Evolutionary conservation across 768 basidiomycete genomes (phyloP).

Genomic region (Mycena indigotica): DNA sequence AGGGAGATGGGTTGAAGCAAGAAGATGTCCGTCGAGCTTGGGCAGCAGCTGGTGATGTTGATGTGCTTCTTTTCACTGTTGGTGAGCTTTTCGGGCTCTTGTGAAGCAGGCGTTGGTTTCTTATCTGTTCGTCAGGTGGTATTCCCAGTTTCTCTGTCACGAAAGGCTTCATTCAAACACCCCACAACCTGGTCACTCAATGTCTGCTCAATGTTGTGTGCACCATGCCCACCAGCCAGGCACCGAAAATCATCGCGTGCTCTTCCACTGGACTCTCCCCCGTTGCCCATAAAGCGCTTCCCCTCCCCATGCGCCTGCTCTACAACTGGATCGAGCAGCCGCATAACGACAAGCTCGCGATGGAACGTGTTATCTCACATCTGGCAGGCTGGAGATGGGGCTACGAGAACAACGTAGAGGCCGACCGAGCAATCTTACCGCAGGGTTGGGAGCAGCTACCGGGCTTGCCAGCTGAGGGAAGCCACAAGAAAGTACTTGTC

Average conservation of each 20-base stretch:
- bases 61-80: slow-evolving; percentile 61
- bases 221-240: slow-evolving; percentile 47
- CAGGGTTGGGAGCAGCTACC: slow-evolving; percentile 32
- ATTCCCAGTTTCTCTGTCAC: slow-evolving; percentile 44
- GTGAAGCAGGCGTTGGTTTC: too few relatives aligned
- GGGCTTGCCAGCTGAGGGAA: slow-evolving; percentile 30
- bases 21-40: slow-evolving; percentile 57
- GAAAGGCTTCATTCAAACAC: slow-evolving; percentile 51
- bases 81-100: slow-evolving; percentile 40
- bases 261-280: slow-evolving; percentile 56
- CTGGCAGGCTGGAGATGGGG: slow-evolving; percentile 51
- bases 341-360: slow-evolving; percentile 64
- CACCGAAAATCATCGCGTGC: slow-evolving; percentile 54
- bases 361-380: slow-evolving; percentile 54
- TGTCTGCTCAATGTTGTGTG: slow-evolving; percentile 57
- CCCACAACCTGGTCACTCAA: slow-evolving; percentile 60
- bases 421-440: slow-evolving; percentile 41
- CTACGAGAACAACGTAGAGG: slow-evolving; percentile 30
- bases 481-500: slow-evolving; percentile 34
- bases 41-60: slow-evolving; percentile 48
- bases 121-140: too few relatives aligned
- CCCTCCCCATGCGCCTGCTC: slow-evolving; percentile 49
- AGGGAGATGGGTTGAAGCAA: slow-evolving; percentile 61
- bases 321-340: slow-evolving; percentile 50
- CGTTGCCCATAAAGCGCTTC: slow-evolving; percentile 46